Conservation (phyloP, 2,329 filamentous ascomycete species). For the Cytospora schulzeri region DNA sequence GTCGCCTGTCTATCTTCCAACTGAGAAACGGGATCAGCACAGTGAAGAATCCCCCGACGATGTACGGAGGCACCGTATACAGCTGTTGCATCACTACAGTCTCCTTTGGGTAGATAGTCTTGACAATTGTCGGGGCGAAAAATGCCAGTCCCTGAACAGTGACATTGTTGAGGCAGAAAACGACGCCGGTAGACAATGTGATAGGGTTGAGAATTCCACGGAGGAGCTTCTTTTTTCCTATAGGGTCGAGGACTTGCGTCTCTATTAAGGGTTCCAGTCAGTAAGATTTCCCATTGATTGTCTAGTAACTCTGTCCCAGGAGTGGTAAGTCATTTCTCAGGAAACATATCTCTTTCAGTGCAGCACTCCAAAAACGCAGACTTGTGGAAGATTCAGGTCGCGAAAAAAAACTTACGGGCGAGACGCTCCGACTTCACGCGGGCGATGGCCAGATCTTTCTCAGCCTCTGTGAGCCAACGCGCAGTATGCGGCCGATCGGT, state of each 20-base stretch:
- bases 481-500: slow-evolving; percentile 71
- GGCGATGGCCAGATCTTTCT: slow-evolving; percentile 67
- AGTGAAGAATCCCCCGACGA: slow-evolving; percentile 69
- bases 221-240: slow-evolving; percentile 60
- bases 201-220: slow-evolving; percentile 66
- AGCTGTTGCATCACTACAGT: slow-evolving; percentile 66
- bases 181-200: slow-evolving; percentile 56
- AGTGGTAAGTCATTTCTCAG: too few relatives aligned
- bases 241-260: slow-evolving; percentile 64
- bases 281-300: too few relatives aligned
- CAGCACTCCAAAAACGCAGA: too few relatives aligned
- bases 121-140: slow-evolving; percentile 70
- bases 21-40: slow-evolving; percentile 62
- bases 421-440: slow-evolving; percentile 71
- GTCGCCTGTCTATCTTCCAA: slow-evolving; percentile 61
- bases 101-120: slow-evolving; percentile 63
- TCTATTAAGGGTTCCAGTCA: too few relatives aligned
- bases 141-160: slow-evolving; percentile 72
- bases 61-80: slow-evolving; percentile 70
- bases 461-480: slow-evolving; percentile 64
- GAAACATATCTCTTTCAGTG: too few relatives aligned
- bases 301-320: too few relatives aligned
- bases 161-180: slow-evolving; percentile 68
- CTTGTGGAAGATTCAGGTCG: too few relatives aligned
- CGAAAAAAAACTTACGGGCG: too few relatives aligned